Percentiles rank a stretch among this genome's conserved stretches.
Evolutionary conservation across 108 stramenopile genomes (phyloP).

Genomic region (Epithemia pelagica): DNA sequence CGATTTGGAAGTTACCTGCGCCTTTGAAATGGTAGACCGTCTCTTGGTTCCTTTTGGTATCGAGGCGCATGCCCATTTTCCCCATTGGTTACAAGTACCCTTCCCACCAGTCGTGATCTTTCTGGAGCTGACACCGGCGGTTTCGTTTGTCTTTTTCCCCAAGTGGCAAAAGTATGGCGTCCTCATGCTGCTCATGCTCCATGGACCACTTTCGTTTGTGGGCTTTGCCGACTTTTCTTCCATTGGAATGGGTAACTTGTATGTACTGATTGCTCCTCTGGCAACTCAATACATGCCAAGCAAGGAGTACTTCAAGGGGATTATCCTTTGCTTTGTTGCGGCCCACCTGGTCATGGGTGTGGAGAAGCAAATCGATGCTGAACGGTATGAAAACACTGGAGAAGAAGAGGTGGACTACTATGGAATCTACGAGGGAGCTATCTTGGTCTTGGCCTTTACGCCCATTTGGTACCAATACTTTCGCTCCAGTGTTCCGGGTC

Average conservation of each 20-base stretch:
- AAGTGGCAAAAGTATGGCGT: conserved; percentile 10
- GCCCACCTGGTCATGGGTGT: background rate
- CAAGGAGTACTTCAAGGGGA: background rate
- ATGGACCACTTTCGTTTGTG: background rate
- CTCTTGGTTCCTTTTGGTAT: background rate
- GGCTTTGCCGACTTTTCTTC: conserved; percentile 12
- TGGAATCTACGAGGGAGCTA: background rate
- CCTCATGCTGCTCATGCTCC: background rate
- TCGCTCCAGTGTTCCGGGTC: background rate
- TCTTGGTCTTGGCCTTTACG: background rate
- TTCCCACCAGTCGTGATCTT: background rate
- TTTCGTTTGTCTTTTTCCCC: background rate
- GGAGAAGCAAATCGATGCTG: background rate
- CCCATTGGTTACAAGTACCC: background rate
- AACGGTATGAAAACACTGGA: background rate
- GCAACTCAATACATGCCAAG: background rate
- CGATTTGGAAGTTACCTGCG: conserved; percentile 2
- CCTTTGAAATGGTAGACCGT: conserved; percentile 1
- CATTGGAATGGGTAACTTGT: background rate
- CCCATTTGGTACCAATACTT: background rate
- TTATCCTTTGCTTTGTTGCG: background rate
- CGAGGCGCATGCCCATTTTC: background rate
- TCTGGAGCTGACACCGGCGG: background rate
- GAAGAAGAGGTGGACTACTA: background rate
- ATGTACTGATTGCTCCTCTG: background rate